Evolutionary conservation across 139 green algal genomes (phyloP).

Genomic region (Nannochloris sp.): DNA sequence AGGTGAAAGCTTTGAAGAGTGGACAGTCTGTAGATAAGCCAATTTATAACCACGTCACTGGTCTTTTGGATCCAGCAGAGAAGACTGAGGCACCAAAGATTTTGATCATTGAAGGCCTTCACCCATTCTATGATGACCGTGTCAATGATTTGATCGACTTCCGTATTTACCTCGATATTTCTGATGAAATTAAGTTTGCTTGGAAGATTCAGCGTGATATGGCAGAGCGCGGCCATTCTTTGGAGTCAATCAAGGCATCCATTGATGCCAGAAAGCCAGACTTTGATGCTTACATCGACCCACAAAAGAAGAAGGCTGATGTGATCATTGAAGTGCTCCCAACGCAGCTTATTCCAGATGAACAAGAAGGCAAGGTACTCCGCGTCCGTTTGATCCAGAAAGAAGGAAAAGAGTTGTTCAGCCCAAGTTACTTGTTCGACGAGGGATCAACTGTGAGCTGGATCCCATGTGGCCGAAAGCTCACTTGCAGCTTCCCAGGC

Average conservation of each 20-base stretch:
- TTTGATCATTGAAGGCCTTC: constrained; percentile 96
- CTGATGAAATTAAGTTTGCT: constrained; percentile 98
- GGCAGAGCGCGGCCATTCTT: constrained; percentile 94
- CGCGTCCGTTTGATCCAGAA: constrained; percentile 99
- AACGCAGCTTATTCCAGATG: constrained; percentile 97
- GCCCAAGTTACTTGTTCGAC: constrained; percentile 94
- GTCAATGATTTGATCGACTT: constrained; percentile 95
- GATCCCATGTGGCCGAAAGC: constrained; percentile 99
- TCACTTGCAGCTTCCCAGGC: constrained; percentile 98
- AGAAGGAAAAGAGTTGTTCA: constrained; percentile 83
- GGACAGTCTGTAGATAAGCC: constrained; percentile 96
- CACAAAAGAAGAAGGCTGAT: constrained; percentile 98
- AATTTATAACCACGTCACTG: constrained; percentile 99
- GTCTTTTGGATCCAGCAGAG: constrained; percentile 92
- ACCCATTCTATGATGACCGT: constrained; percentile 96
- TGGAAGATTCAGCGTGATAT: constrained; percentile 99
- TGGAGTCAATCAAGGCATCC: constrained; percentile 96
- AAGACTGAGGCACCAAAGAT: constrained; percentile 81
- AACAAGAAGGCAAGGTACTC: constrained; percentile 97
- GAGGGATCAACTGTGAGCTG: constrained; percentile 98
- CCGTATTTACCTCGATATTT: constrained; percentile 99
- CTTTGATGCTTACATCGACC: constrained; percentile 98
- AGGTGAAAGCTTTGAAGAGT: constrained; percentile 94
- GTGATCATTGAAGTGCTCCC: constrained; percentile 97
- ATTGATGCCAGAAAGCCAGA: constrained; percentile 98